Evolutionary conservation across 164 flowering plant genomes (phyloP).

Genomic region (Malania oleifera): DNA sequence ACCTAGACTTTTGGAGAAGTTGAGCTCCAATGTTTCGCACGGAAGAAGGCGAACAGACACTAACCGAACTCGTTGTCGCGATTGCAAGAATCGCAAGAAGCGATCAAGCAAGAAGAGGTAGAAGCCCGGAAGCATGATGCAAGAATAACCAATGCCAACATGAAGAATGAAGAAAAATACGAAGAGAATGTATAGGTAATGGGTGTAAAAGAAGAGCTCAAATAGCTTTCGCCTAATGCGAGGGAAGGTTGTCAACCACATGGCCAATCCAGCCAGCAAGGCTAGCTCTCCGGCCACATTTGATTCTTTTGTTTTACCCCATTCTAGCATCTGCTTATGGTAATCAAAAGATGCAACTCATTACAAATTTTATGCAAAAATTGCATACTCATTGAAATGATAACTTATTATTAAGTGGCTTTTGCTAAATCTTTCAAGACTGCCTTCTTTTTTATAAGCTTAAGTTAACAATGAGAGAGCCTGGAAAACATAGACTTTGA

Average conservation of each 20-base stretch:
- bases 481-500: no score
- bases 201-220: constrained; percentile 84
- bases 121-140: constrained; percentile 71
- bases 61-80: constrained; percentile 42
- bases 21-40: constrained; percentile 66
- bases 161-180: constrained; percentile 68
- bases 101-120: constrained; percentile 85
- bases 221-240: constrained; percentile 51
- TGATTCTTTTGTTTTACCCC: constrained; percentile 43
- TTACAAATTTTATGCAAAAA: no score
- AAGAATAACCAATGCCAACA: constrained; percentile 47
- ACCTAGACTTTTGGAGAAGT: constrained; percentile 69
- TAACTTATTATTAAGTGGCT: no score
- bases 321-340: constrained; percentile 52
- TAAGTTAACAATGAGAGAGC: no score
- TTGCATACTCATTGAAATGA: no score
- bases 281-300: constrained; percentile 76
- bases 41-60: constrained; percentile 63
- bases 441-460: no score
- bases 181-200: constrained; percentile 67
- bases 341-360: neutral
- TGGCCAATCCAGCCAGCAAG: constrained; percentile 37
- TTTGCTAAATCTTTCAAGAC: no score
- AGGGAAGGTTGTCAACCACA: constrained; percentile 68
- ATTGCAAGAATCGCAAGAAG: constrained; percentile 68